Evolutionary conservation across 306 rosid genomes (phyloP).

Genomic region (Vicia villosa): DNA sequence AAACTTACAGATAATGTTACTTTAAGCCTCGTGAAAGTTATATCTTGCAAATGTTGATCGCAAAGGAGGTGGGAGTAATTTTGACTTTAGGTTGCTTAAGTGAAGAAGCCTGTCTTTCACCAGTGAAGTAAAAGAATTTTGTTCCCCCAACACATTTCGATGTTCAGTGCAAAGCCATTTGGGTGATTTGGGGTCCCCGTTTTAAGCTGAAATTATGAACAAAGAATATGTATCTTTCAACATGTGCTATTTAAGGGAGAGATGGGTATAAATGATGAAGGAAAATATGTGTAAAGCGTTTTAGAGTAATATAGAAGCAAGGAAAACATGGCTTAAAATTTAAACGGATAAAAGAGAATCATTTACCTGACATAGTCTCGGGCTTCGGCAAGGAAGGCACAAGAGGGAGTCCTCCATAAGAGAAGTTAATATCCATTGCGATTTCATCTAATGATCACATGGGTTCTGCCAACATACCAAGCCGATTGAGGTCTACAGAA

Average conservation of each 20-base stretch:
- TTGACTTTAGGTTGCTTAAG: constrained; percentile 72
- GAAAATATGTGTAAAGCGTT: neutral
- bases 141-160: constrained; percentile 69
- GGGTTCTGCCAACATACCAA: constrained; percentile 87
- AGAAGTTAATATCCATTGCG: constrained; percentile 70
- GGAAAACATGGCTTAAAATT: constrained; percentile 11
- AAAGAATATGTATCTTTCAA: neutral
- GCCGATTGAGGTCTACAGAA: constrained; percentile 79
- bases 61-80: constrained; percentile 80
- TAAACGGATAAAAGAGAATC: constrained; percentile 29
- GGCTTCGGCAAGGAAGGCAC: constrained; percentile 71
- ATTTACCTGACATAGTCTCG: constrained; percentile 71
- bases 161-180: constrained; percentile 68
- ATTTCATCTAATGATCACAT: constrained; percentile 98
- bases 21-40: constrained; percentile 19
- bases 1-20: constrained; percentile 28
- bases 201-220: constrained; percentile 60
- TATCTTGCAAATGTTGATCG: constrained; percentile 99
- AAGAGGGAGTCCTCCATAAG: constrained; percentile 76
- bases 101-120: constrained; percentile 84
- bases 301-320: neutral
- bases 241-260: too few species aligned
- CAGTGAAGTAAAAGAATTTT: constrained; percentile 85
- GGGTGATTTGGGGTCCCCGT: constrained; percentile 87
- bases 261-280: constrained; percentile 20